phyloP scores from a whole-genome alignment of 352 stramenopile genomes.

The Phytophthora macrochlamydospora region DNA sequence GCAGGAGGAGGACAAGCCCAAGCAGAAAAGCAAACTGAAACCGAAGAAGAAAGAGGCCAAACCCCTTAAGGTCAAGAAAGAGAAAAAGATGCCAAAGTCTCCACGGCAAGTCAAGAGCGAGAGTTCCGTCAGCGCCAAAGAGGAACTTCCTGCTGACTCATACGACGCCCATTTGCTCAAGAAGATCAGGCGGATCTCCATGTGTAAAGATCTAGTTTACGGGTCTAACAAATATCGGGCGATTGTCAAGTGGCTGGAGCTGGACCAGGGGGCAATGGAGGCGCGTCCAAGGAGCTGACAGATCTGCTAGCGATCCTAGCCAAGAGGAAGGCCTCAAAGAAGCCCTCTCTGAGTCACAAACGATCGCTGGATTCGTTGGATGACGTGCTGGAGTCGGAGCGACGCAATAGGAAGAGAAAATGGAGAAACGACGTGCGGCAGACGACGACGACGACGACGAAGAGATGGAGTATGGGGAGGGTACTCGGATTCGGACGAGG shows the following conservation, averaged over 20 bases:
- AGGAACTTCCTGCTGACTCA: constrained; percentile 4
- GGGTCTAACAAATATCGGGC: constrained; percentile 53
- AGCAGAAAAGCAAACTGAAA: constrained; percentile 8
- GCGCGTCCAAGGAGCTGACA: constrained; percentile 34
- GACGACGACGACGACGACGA: constrained; percentile 49
- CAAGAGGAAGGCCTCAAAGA: constrained; percentile 23
- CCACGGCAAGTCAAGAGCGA: constrained; percentile 5
- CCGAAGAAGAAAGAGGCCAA: neutral
- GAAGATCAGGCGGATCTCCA: constrained; percentile 42
- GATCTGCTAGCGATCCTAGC: constrained; percentile 34
- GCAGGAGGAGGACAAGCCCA: constrained; percentile 8
- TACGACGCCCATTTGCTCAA: constrained; percentile 35
- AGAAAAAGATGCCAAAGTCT: constrained; percentile 20
- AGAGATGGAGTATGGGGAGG: constrained; percentile 37
- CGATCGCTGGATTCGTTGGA: constrained; percentile 51
- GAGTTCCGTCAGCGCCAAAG: neutral
- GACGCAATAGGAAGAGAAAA: constrained; percentile 29
- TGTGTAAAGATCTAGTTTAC: constrained; percentile 39
- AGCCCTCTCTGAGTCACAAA: constrained; percentile 15
- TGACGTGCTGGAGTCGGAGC: constrained; percentile 36
- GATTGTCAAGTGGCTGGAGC: constrained; percentile 61
- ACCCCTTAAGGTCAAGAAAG: constrained; percentile 6
- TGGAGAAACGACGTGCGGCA: constrained; percentile 16
- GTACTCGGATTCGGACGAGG: constrained; percentile 48
- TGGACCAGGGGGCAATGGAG: constrained; percentile 50